Conservation (phyloP, 2,329 filamentous ascomycete genomes). For the Alternaria viburni region DNA sequence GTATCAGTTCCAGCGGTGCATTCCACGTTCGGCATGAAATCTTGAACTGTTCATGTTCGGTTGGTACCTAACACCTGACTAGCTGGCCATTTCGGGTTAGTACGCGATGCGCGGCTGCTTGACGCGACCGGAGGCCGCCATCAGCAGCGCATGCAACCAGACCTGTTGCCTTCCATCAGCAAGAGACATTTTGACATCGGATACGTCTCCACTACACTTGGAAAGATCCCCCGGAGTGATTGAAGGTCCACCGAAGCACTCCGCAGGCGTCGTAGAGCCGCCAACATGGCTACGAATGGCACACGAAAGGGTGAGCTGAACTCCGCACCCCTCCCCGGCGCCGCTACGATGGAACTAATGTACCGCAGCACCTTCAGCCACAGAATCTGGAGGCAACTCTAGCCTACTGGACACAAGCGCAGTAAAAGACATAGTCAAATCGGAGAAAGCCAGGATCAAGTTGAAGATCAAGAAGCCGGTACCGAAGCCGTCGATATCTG, state of each 20-base stretch:
- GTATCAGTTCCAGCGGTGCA: not conserved
- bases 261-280: slow-evolving; percentile 43
- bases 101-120: slow-evolving; percentile 13
- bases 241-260: slow-evolving; percentile 25
- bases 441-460: slow-evolving; percentile 51
- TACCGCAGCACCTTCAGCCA: slow-evolving; percentile 32
- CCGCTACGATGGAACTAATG: slow-evolving; percentile 23
- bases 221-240: not conserved
- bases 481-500: slow-evolving; percentile 69
- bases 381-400: slow-evolving; percentile 15
- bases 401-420: slow-evolving; percentile 37
- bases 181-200: slow-evolving; percentile 8
- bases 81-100: slow-evolving; percentile 12
- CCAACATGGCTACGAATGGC: slow-evolving; percentile 44
- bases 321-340: slow-evolving; percentile 20
- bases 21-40: not conserved
- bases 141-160: slow-evolving; percentile 9
- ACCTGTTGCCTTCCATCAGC: slow-evolving; percentile 28
- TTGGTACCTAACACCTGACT: not conserved
- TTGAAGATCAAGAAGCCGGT: slow-evolving; percentile 64
- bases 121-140: slow-evolving; percentile 9
- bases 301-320: slow-evolving; percentile 45
- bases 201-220: slow-evolving; percentile 3
- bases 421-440: slow-evolving; percentile 43
- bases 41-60: not conserved